phyloP scores from a whole-genome alignment of 495 filamentous ascomycete genomes.

The Penicillium soppii region DNA sequence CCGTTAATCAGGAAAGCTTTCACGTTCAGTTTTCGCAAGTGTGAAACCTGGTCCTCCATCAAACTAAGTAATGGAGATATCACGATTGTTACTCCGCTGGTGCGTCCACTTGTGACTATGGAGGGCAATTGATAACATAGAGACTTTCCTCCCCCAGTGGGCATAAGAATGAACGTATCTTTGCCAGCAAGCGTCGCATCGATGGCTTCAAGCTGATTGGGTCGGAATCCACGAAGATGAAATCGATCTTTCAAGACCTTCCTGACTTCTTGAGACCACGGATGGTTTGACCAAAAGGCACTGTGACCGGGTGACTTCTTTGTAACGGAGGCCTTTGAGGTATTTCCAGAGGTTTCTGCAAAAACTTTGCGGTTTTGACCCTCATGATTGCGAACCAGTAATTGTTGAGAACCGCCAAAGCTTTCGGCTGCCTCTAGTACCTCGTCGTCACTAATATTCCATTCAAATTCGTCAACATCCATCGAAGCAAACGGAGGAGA shows the following conservation, averaged over 20 bases:
- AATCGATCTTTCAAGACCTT: slow-evolving; percentile 76
- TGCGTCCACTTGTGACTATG: slow-evolving; percentile 76
- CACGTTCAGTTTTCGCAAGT: slow-evolving; percentile 72
- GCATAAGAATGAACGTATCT: slow-evolving; percentile 94
- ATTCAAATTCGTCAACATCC: slow-evolving; percentile 60
- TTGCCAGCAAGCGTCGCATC: slow-evolving; percentile 85
- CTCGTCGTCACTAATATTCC: slow-evolving; percentile 67
- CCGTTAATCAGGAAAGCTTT: slow-evolving; percentile 76
- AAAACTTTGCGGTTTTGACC: slow-evolving; percentile 45
- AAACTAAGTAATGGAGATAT: slow-evolving; percentile 92
- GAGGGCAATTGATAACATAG: slow-evolving; percentile 96
- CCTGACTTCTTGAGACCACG: slow-evolving; percentile 87
- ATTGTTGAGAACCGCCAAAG: slow-evolving; percentile 48
- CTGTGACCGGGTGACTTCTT: slow-evolving; percentile 37
- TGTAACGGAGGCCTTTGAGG: slow-evolving; percentile 23
- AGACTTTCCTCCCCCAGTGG: slow-evolving; percentile 95
- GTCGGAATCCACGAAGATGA: slow-evolving; percentile 76
- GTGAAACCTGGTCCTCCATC: slow-evolving; percentile 93
- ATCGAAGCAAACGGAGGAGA: slow-evolving; percentile 28
- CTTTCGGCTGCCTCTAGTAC: slow-evolving; percentile 62
- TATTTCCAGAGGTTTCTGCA: slow-evolving; percentile 56
- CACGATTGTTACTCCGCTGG: slow-evolving; percentile 84
- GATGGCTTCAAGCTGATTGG: slow-evolving; percentile 93
- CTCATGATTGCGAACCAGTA: slow-evolving; percentile 20
- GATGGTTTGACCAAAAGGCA: slow-evolving; percentile 45